Evolutionary conservation across 345 rosid genomes (phyloP), one percentile per base, ranked within the genome.

Genomic region (Xanthoceras sorbifolium): DNA sequence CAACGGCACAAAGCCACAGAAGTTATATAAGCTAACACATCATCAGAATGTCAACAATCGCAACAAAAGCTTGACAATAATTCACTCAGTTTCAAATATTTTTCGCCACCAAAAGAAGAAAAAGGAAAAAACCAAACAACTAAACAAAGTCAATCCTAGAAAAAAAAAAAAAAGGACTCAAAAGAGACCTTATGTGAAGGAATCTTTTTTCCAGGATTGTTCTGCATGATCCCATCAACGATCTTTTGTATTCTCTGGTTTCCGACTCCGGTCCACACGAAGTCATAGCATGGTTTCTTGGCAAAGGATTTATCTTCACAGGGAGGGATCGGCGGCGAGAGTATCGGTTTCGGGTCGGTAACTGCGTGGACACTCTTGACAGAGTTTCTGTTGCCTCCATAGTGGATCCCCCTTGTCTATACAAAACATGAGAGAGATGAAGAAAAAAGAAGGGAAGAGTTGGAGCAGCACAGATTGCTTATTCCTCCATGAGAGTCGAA

Each of bases 221-320:
- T 95, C 3, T 44, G 81, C 86, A 82, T 84, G 61, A 95, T 91
- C 44, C 86, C 77, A 18, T 48, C 29, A 12, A 85, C 98, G 59
- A 95, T 85, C 12, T 25, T 67, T 12, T 1, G 64, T 5, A 86
- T 50, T 1, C 69, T 60, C 42, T 5, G 57, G 80, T 88, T 90
- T 18, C 32, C 77, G 64, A 87, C 90, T 0, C 97, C 98, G 77
- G 96, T 95, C 97, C 97, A 95, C 0, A 90, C 69, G 68, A 95
- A 95, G 90, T 95, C 99, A 46, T 67, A 88, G 69, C 99, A 95
- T 0, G 96, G 97, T 29, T 54, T 32, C 68, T 79, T 87, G 2
- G 83, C 44, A 81, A 77, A 90, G 79, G 83, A 89, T 77, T 88
- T 93, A 11, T 86, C 93, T 38, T 8, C 25, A 20, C 25, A 64